Evolutionary conservation across 1,139 yeast genomes (phyloP).

Genomic region (Pichia sp.): DNA sequence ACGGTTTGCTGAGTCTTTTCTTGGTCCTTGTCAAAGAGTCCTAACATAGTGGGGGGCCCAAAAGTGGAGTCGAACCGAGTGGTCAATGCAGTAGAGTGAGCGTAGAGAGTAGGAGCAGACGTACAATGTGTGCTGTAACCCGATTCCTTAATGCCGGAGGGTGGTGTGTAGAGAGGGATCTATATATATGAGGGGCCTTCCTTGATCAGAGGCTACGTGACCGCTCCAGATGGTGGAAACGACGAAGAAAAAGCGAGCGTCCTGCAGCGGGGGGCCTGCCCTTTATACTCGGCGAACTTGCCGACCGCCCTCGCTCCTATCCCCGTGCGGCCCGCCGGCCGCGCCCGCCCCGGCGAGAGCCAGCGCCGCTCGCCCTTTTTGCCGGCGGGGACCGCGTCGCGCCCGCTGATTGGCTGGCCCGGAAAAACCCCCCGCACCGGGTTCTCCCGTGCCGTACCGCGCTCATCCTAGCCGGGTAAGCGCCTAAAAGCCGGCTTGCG

Average conservation of each 20-base stretch:
- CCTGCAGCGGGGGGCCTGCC: not conserved
- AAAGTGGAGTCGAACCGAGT: not conserved
- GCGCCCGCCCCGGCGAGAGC: not conserved
- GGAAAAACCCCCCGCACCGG: too few relatives aligned
- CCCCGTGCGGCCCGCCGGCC: not conserved
- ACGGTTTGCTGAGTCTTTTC: not conserved
- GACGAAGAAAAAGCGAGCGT: not conserved
- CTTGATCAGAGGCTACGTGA: not conserved
- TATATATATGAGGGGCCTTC: not conserved
- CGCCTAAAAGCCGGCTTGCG: too few relatives aligned
- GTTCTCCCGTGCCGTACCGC: not conserved
- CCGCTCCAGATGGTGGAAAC: not conserved
- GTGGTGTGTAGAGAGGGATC: not conserved
- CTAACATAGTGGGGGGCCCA: not conserved
- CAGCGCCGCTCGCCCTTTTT: not conserved
- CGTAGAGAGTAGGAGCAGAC: not conserved
- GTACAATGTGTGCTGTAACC: not conserved
- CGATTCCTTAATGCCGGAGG: not conserved
- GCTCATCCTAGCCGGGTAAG: not conserved
- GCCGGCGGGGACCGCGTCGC: not conserved
- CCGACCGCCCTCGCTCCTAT: not conserved
- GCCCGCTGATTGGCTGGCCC: not conserved
- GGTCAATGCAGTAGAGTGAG: not conserved
- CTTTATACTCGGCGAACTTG: constrained; percentile 3
- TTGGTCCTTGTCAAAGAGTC: not conserved